Evolutionary conservation across 1,284 basidiomycete species (phyloP).

Genomic region (Leccinum proximum): DNA sequence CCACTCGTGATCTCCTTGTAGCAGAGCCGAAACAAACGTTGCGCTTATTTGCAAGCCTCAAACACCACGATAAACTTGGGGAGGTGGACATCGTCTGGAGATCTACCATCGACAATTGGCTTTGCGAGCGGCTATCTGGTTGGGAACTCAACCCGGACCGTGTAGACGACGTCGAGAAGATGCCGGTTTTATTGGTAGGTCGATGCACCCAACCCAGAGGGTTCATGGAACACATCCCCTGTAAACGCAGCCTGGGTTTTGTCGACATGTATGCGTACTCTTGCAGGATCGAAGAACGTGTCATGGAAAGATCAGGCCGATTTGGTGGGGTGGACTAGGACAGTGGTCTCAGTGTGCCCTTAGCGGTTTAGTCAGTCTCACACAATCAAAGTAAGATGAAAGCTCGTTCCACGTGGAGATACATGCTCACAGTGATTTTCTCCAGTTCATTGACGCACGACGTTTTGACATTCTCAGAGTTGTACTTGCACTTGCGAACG

Average conservation of each 20-base stretch:
- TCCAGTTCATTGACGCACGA: conserved; percentile 20
- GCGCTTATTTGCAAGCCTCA: conserved; percentile 49
- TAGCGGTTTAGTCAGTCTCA: conserved; percentile 46
- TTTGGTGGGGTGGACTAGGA: conserved; percentile 42
- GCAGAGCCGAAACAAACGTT: conserved; percentile 39
- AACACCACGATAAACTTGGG: conserved; percentile 42
- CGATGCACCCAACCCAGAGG: conserved; percentile 30
- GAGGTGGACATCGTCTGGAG: conserved; percentile 59
- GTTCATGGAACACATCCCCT: conserved; percentile 33
- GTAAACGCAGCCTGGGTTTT: conserved; percentile 53
- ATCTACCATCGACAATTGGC: conserved; percentile 46
- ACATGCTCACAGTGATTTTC: neutral
- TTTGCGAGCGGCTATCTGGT: conserved; percentile 28
- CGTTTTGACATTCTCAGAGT: conserved; percentile 36
- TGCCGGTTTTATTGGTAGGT: conserved; percentile 47
- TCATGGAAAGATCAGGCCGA: conserved; percentile 44
- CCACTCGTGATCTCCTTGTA: conserved; percentile 44
- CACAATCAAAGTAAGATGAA: conserved; percentile 43
- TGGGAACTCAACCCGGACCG: conserved; percentile 32
- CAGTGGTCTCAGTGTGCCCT: conserved; percentile 54
- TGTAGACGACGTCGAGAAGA: conserved; percentile 38
- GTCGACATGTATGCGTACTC: conserved; percentile 43
- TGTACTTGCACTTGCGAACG: conserved; percentile 45
- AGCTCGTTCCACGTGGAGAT: neutral
- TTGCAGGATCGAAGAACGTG: conserved; percentile 36